phyloP scores from a whole-genome alignment of 1,139 yeast genomes.

The Blastobotrys ciferrii region DNA sequence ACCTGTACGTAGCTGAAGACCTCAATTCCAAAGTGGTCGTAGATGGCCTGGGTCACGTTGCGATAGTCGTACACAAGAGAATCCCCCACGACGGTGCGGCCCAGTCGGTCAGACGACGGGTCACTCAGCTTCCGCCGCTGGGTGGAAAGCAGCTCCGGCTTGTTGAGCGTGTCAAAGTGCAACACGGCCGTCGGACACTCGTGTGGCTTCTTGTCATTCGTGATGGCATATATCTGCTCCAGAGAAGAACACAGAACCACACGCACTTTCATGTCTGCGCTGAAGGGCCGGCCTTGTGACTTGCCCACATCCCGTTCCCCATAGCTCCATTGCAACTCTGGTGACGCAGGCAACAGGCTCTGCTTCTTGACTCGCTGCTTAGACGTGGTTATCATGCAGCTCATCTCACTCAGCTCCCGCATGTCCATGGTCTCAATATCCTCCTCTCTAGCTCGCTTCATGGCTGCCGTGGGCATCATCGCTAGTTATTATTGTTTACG shows the following conservation, averaged over 20 bases:
- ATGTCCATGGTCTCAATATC: background rate
- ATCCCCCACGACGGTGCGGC: background rate
- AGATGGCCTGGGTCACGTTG: constrained; percentile 7
- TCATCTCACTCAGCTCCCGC: background rate
- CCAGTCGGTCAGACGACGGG: background rate
- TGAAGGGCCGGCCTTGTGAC: constrained; percentile 23
- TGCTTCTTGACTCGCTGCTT: constrained; percentile 11
- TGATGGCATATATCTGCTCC: constrained; percentile 13
- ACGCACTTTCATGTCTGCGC: constrained; percentile 20
- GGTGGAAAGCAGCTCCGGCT: background rate
- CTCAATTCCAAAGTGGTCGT: constrained; percentile 14
- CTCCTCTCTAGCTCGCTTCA: background rate
- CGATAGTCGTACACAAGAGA: constrained; percentile 1
- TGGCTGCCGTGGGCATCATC: no score
- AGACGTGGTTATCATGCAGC: constrained; percentile 10
- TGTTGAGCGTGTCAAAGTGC: constrained; percentile 5
- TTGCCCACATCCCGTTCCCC: constrained; percentile 9
- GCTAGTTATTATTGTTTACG: background rate
- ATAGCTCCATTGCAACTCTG: background rate
- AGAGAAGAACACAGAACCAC: constrained; percentile 14
- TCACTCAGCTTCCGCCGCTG: background rate
- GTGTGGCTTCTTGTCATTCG: constrained; percentile 6
- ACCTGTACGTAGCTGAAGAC: constrained; percentile 25
- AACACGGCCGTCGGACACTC: constrained; percentile 6
- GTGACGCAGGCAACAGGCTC: background rate